Conservation (phyloP, 148 eudicot species). For the Camellia granthamiana region DNA sequence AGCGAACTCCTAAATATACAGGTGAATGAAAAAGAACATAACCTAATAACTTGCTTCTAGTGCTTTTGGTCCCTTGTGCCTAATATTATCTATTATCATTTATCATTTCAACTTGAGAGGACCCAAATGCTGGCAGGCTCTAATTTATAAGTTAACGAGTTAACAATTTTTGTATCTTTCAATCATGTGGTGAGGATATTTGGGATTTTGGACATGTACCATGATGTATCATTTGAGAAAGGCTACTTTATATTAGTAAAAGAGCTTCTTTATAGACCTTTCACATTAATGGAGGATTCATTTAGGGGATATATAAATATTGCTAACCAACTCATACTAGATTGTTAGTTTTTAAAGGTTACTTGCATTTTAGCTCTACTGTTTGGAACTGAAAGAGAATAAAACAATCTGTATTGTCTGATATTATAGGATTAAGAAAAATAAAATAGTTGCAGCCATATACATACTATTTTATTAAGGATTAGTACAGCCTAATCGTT, state of each 20-base stretch:
- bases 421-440: no score
- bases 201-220: neutral
- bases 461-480: no score
- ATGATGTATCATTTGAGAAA: neutral
- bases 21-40: conserved; percentile 44
- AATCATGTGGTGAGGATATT: conserved; percentile 1
- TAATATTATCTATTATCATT: neutral
- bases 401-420: no score
- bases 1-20: conserved; percentile 67
- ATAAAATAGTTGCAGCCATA: no score
- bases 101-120: neutral
- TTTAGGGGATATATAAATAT: neutral
- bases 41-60: neutral
- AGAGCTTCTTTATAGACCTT: neutral
- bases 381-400: no score
- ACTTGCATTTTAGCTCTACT: neutral
- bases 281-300: neutral
- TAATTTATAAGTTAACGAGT: neutral
- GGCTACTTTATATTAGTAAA: neutral
- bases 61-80: neutral
- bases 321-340: neutral
- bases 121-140: neutral
- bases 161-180: neutral
- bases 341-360: neutral
- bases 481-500: no score